Base-by-base conservation (phyloP, 208 protist genomes). In the Trypanosoma melophagium region DNA sequence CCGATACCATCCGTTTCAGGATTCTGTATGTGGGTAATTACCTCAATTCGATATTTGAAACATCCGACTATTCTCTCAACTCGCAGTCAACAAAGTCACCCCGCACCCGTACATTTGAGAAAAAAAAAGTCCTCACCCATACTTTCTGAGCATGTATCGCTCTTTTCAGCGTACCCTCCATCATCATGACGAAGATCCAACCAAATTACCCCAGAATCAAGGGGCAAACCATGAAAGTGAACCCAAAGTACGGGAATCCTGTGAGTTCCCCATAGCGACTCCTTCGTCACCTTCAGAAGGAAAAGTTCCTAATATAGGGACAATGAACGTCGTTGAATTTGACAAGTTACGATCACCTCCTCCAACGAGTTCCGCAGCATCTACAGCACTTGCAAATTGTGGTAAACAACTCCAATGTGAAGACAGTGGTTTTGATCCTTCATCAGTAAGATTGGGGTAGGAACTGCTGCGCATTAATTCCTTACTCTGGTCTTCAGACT, bases 151-250 rank as follows among this genome's bases (percentile, higher is more conserved):
- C 2, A 56, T 17, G 7, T 8, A 5, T 17, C 31, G 9, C 16
- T 10, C 16, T 44, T 28, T 40, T 28, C 47, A 19, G 2, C 12
- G 16, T 7, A 7, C 9, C 19, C 10, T 25, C 16, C 8, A 31
- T 24, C 24, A 49, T 49, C 50, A 28, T 44, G 60, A 28, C n/a
- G 16, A 7, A 66, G n/a, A 21, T 55, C 9, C 19, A 35, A 25
- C 35, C n/a, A 17, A 17, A 52, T 21, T 8, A 7, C 21, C 7
- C 22, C 49, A 10, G 50, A 44, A 49, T 44, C 35, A 19, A 44
- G 49, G 56, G 38, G 19, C 47, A 8, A 66, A 49, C 60, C 47
- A 66, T 2, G 60, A 66, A 4, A 66, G 28, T 44, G 60, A 66
- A 1, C 31, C 50, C 50, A 66, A 55, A 19, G 60, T 66, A 35